Evolutionary conservation across 1,139 yeast species (phyloP).

Genomic region (Geotrichum restrictum): DNA sequence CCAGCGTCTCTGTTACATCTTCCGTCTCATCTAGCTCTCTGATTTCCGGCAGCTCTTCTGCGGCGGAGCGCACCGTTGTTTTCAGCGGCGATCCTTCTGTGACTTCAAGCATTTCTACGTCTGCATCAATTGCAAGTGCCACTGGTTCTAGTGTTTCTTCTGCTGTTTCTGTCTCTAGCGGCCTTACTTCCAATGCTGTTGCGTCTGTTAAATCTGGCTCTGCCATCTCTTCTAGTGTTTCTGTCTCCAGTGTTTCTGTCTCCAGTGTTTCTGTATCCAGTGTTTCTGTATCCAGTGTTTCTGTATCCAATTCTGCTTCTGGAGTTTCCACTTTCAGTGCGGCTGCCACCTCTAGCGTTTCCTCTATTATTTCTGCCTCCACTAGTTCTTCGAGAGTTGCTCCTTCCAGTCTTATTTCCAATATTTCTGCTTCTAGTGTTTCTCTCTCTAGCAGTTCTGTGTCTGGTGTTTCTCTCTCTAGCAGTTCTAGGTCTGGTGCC

Average conservation of each 20-base stretch:
- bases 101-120: background rate
- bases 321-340: background rate
- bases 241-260: background rate
- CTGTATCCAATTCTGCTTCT: background rate
- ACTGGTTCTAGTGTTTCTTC: background rate
- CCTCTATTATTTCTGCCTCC: background rate
- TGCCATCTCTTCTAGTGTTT: background rate
- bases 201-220: background rate
- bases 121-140: background rate
- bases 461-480: background rate
- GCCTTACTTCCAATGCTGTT: too few relatives aligned
- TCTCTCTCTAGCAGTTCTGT: background rate
- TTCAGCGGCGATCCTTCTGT: background rate
- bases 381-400: background rate
- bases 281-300: background rate
- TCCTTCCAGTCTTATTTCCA: background rate
- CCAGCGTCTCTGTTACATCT: background rate
- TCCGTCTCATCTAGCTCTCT: background rate
- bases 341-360: background rate
- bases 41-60: background rate
- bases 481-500: background rate
- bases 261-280: conserved; percentile 5
- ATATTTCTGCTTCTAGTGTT: background rate
- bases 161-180: background rate
- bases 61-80: too few relatives aligned